These are phyloP conservation scores for Epichloe glyceriae DNA, from an alignment of 2,329 filamentous ascomycete genomes.

Conservation along the genomic window DNA sequence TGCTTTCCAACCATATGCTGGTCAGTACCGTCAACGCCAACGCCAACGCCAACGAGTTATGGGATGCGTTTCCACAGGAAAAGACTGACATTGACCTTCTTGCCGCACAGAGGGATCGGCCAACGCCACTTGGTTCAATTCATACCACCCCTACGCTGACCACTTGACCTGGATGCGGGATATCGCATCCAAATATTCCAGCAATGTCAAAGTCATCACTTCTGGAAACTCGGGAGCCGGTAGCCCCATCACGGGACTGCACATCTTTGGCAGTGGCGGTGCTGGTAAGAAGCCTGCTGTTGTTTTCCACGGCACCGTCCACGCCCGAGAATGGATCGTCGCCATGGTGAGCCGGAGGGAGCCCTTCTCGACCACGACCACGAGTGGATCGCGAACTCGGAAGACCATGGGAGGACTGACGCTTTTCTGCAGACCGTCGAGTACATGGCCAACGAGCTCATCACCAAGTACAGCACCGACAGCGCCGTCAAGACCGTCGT, in stretches of 20 bases:
- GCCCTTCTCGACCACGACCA: neutral
- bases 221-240: constrained; percentile 34
- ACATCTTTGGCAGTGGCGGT: constrained; percentile 36
- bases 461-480: constrained; percentile 29
- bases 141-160: constrained; percentile 38
- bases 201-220: constrained; percentile 33
- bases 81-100: neutral
- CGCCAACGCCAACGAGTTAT: neutral
- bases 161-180: constrained; percentile 36
- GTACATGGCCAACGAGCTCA: constrained; percentile 37
- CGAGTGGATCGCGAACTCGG: too few relatives aligned
- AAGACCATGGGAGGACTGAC: neutral
- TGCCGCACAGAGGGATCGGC: constrained; percentile 11
- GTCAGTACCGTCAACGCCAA: constrained; percentile 9
- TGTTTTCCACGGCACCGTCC: constrained; percentile 44
- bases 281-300: constrained; percentile 36
- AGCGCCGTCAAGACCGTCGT: constrained; percentile 31
- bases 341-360: constrained; percentile 28
- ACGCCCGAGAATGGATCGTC: constrained; percentile 48
- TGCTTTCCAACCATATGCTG: constrained; percentile 16
- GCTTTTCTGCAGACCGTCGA: constrained; percentile 23
- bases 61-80: neutral
- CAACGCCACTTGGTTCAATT: constrained; percentile 34
- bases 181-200: constrained; percentile 27
- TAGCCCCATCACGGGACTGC: constrained; percentile 46